A percentile compares a stretch with the other conserved stretches of the same genome.
Conservation (phyloP, 345 rosid species). For the Erysimum cheiranthoides region DNA sequence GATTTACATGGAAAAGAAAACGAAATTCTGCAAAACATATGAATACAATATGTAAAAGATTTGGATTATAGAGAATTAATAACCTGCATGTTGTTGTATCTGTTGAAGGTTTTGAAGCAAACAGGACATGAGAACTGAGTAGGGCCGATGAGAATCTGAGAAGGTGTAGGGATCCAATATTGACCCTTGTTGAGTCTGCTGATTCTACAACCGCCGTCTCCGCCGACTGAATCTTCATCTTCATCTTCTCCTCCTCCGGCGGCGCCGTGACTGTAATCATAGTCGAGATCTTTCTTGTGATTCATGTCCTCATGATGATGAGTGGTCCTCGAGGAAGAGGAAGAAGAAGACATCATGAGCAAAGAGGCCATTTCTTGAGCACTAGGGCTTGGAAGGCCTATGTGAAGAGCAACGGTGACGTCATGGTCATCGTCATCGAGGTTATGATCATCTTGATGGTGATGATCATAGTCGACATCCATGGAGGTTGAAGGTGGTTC, state of each 20-base stretch:
- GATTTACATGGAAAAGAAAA: conserved; percentile 7
- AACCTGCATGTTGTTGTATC: conserved; percentile 99
- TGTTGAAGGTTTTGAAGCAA: conserved; percentile 92
- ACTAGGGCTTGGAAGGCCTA: conserved; percentile 94
- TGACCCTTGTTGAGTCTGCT: conserved; percentile 90
- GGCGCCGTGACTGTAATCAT: conserved; percentile 2
- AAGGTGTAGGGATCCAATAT: conserved; percentile 98
- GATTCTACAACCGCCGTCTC: conserved; percentile 56
- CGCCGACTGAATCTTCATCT: conserved; percentile 58
- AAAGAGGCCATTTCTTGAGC: conserved; percentile 76
- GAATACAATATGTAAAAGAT: neutral
- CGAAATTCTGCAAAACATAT: conserved; percentile 10
- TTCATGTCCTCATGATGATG: conserved; percentile 35
- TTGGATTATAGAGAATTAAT: conserved; percentile 18
- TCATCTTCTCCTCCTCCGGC: conserved; percentile 45
- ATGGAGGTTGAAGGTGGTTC: conserved; percentile 47
- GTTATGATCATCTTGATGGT: conserved; percentile 42
- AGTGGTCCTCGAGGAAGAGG: conserved; percentile 41
- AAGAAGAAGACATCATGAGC: conserved; percentile 58
- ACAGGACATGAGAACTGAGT: conserved; percentile 99
- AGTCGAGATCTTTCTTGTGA: conserved; percentile 38
- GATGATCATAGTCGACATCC: conserved; percentile 48
- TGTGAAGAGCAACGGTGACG: conserved; percentile 90
- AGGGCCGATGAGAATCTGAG: conserved; percentile 98
- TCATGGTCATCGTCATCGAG: conserved; percentile 48